Conservation (phyloP, 805 yeast genomes). For the Suhomyces pyralidae region DNA sequence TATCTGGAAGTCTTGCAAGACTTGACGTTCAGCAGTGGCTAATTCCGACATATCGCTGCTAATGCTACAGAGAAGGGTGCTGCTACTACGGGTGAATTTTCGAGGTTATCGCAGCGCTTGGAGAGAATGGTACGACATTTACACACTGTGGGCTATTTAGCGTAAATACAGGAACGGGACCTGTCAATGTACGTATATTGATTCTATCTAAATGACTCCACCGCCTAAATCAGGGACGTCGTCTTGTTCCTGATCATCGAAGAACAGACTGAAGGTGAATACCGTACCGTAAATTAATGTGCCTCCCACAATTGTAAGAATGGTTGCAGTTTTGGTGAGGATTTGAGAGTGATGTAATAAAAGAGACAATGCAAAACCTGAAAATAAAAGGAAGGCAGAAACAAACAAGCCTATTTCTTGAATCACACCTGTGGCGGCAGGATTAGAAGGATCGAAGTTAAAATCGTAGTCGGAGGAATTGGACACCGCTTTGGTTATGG, state of each 20-base stretch:
- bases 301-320: conserved; percentile 85
- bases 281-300: conserved; percentile 76
- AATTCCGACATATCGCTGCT: conserved; percentile 5
- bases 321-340: conserved; percentile 65
- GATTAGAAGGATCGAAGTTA: conserved; percentile 36
- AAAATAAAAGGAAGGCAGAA: conserved; percentile 71
- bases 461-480: conserved; percentile 41
- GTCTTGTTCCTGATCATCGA: conserved; percentile 42
- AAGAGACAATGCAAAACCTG: conserved; percentile 72
- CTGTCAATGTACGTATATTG: background rate
- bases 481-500: conserved; percentile 29
- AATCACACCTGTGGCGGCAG: conserved; percentile 32
- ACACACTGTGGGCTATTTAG: background rate
- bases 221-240: conserved; percentile 23
- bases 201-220: conserved; percentile 19
- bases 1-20: conserved; percentile 46
- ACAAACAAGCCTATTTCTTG: conserved; percentile 77
- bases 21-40: conserved; percentile 33
- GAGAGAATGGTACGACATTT: background rate
- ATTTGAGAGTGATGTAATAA: conserved; percentile 73
- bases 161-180: background rate
- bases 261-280: conserved; percentile 75
- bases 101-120: background rate
- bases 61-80: background rate
- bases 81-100: background rate